Evolutionary conservation across 2,329 filamentous ascomycete genomes (phyloP).

Genomic region (Purpureocillium lavendulum): DNA sequence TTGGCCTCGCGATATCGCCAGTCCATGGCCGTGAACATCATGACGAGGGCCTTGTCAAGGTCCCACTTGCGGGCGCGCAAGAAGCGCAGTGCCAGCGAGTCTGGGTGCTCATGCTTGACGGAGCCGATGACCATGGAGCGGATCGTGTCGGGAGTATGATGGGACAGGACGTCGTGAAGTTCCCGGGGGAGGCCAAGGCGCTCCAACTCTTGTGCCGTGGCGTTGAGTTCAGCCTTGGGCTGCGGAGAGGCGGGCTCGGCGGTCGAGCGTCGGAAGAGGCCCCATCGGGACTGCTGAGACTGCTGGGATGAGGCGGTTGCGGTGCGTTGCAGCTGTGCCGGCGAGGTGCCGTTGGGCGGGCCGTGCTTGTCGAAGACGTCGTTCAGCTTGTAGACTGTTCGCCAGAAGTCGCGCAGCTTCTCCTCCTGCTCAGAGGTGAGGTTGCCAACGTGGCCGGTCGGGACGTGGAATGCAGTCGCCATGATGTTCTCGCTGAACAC

Average conservation of each 20-base stretch:
- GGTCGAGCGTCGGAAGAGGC: no score
- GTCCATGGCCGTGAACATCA: conserved; percentile 26
- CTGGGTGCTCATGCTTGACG: conserved; percentile 23
- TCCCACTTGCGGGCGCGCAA: conserved; percentile 31
- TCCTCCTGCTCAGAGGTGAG: conserved; percentile 13
- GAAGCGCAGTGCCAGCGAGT: conserved; percentile 29
- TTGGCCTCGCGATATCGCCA: conserved; percentile 24
- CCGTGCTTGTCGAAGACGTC: conserved; percentile 2
- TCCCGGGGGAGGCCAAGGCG: no score
- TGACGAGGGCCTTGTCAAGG: conserved; percentile 26
- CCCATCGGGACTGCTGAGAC: no score
- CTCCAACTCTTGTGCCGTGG: no score
- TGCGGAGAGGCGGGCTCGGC: no score
- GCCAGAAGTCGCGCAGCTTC: conserved; percentile 16
- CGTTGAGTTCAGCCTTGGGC: no score
- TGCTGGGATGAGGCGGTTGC: no score
- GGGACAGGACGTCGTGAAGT: neutral
- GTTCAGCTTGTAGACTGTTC: conserved; percentile 11
- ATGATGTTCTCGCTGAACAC: no score
- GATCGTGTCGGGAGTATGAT: conserved; percentile 2
- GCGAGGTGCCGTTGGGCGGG: no score
- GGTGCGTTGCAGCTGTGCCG: no score
- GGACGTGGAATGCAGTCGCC: neutral
- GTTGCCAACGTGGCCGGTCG: conserved; percentile 12
- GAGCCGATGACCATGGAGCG: conserved; percentile 11